Base-by-base conservation (phyloP, 2,329 filamentous ascomycete species). In the Sclerotinia spermophila region DNA sequence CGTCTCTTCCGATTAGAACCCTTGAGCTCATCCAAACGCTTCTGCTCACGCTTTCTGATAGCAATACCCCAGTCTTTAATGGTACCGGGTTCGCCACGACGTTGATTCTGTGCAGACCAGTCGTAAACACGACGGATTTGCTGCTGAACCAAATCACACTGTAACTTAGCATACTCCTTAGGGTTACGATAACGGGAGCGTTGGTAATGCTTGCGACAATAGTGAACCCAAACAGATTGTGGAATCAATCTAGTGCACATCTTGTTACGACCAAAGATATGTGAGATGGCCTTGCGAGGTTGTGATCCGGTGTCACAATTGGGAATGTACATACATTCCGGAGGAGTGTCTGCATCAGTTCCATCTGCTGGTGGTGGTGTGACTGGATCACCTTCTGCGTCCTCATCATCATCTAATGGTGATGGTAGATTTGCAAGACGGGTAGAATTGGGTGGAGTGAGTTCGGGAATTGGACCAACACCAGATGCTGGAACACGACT, bases 261-360 rank as follows among this genome's bases (percentile, higher is more conserved):
- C 81, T 96, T 96, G 83, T 96, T 96, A 51, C 93, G 87, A 33
- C 92, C 92, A 75, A 95, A 95, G 69, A 94, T 86, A 77, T 96
- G 92, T 0, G 91, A 93, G 71, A 95, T 90, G 7, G 90, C 89
- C 81, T 95, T 95, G 62, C 92, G 87, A 35, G 86, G 85, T 69
- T 87, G 84, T 7, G 87, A 88, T 5, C 84, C 84, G 0, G 87
- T 90, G 60, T 86, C 83, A 77, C 89, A 91, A 72, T 86, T 82
- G 1, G 82, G 79, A 24, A 86, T 84, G 73, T 86, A 88, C 81
- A 87, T 85, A 76, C 88, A 90, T 35, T 74, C 40, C 21, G 65
- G 65, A 27, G 60, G n/a, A 27, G 17, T 45, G 19, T 69, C 38
- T 44, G 21, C 38, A 33, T 69, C 42, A 17, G 73, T 72, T 30